Conservation (phyloP, 2,329 filamentous ascomycete genomes). For the Penicillium sp. region DNA sequence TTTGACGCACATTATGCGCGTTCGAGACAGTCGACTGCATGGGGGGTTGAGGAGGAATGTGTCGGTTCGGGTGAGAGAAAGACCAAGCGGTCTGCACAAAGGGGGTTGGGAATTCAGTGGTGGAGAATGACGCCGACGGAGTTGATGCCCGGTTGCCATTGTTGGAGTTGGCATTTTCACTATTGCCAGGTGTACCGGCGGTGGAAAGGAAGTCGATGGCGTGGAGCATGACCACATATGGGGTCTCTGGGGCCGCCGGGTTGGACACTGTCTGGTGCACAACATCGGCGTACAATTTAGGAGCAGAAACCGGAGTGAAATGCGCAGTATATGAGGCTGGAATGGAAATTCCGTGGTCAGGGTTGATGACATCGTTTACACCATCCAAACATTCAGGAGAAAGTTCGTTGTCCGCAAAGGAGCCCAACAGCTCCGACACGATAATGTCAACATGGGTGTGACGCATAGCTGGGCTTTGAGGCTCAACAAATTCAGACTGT, state of each 20-base stretch:
- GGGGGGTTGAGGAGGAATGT: slow-evolving; percentile 36
- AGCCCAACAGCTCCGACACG: slow-evolving; percentile 86
- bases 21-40: slow-evolving; percentile 63
- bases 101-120: slow-evolving; percentile 36
- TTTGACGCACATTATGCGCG: slow-evolving; percentile 84
- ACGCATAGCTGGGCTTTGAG: slow-evolving; percentile 41
- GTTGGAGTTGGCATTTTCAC: slow-evolving; percentile 20
- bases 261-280: slow-evolving; percentile 62
- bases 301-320: slow-evolving; percentile 85
- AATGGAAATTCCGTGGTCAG: slow-evolving; percentile 84
- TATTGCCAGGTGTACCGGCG: slow-evolving; percentile 48
- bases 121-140: slow-evolving; percentile 27
- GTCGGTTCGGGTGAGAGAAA: slow-evolving; percentile 44
- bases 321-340: slow-evolving; percentile 91
- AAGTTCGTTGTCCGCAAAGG: slow-evolving; percentile 95
- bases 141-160: slow-evolving; percentile 29
- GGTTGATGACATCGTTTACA: slow-evolving; percentile 83
- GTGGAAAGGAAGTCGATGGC: slow-evolving; percentile 83
- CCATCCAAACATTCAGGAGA: slow-evolving; percentile 96
- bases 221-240: slow-evolving; percentile 91
- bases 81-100: slow-evolving; percentile 47
- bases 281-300: slow-evolving; percentile 81
- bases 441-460: slow-evolving; percentile 71
- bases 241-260: slow-evolving; percentile 76
- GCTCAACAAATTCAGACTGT: slow-evolving; percentile 37